Evolutionary conservation across 2,329 filamentous ascomycete species (phyloP).

Genomic region (Cercospora sp.): DNA sequence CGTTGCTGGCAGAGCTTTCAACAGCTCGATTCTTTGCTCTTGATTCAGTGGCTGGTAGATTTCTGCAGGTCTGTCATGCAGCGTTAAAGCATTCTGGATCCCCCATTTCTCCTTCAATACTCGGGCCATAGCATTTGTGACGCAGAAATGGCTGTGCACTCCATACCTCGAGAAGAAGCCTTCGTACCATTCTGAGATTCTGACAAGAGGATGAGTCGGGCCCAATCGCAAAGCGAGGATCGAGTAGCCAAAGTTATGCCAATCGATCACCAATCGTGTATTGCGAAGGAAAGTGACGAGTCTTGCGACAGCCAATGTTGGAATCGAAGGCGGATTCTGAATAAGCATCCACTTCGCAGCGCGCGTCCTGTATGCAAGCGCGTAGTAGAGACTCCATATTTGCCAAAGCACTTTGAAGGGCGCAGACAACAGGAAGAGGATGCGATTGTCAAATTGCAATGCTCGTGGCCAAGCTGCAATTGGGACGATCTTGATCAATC

Average conservation of each 20-base stretch:
- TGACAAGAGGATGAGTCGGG: conserved; percentile 70
- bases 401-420: conserved; percentile 88
- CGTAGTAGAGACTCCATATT: conserved; percentile 67
- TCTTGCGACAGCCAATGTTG: conserved; percentile 76
- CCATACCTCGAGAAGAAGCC: conserved; percentile 68
- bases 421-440: conserved; percentile 75
- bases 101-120: conserved; percentile 69
- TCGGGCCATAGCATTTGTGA: conserved; percentile 83
- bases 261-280: conserved; percentile 85
- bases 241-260: conserved; percentile 98
- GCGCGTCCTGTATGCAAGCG: conserved; percentile 72
- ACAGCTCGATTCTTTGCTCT: conserved; percentile 57
- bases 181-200: conserved; percentile 76
- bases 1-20: conserved; percentile 67
- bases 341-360: conserved; percentile 83
- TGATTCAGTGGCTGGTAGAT: conserved; percentile 72
- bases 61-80: conserved; percentile 83
- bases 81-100: conserved; percentile 61
- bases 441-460: conserved; percentile 65
- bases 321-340: conserved; percentile 92
- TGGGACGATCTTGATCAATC: conserved; percentile 69
- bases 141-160: conserved; percentile 68
- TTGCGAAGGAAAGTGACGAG: conserved; percentile 73
- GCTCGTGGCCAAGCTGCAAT: conserved; percentile 67
- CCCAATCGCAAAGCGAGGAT: conserved; percentile 74